phyloP scores from a whole-genome alignment of 257 asterid genomes.

The Coffea eugenioides region DNA sequence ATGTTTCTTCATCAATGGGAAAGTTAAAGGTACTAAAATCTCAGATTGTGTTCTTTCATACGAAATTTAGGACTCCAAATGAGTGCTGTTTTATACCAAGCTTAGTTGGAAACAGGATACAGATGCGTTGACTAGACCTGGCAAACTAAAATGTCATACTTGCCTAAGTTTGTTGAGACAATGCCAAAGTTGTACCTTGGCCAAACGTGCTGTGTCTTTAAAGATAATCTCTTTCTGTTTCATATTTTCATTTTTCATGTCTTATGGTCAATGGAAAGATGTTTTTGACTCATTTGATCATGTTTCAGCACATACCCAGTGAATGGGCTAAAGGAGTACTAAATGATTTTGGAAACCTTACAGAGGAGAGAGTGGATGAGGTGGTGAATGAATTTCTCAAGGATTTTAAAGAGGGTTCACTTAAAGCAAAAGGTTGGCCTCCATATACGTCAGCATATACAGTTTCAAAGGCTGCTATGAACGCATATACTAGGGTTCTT shows the following conservation, averaged over 20 bases:
- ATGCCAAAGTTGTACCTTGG: too few species aligned
- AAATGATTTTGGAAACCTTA: constrained; percentile 35
- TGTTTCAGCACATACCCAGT: constrained; percentile 37
- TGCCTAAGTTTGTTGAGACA: too few species aligned
- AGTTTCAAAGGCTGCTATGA: constrained; percentile 3
- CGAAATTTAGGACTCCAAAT: not conserved
- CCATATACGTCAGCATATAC: not conserved
- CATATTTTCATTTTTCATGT: too few species aligned
- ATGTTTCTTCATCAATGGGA: constrained; percentile 46
- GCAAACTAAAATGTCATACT: too few species aligned
- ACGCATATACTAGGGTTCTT: constrained; percentile 10
- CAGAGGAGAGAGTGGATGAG: constrained; percentile 47
- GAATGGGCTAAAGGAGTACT: constrained; percentile 50
- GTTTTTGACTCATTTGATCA: too few species aligned
- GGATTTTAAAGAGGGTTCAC: not conserved
- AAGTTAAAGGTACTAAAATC: constrained; percentile 21
- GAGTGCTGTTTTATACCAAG: not conserved
- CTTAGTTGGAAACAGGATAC: too few species aligned
- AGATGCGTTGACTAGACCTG: too few species aligned
- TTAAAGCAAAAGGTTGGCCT: constrained; percentile 5
- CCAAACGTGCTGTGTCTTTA: too few species aligned
- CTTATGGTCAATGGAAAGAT: too few species aligned
- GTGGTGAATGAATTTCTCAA: constrained; percentile 29
- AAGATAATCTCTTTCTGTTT: too few species aligned
- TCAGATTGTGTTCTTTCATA: not conserved